Percentiles rank a stretch among this genome's conserved stretches.
Evolutionary conservation across 805 yeast genomes (phyloP).

Genomic region (Isabelozyma gotoi): DNA sequence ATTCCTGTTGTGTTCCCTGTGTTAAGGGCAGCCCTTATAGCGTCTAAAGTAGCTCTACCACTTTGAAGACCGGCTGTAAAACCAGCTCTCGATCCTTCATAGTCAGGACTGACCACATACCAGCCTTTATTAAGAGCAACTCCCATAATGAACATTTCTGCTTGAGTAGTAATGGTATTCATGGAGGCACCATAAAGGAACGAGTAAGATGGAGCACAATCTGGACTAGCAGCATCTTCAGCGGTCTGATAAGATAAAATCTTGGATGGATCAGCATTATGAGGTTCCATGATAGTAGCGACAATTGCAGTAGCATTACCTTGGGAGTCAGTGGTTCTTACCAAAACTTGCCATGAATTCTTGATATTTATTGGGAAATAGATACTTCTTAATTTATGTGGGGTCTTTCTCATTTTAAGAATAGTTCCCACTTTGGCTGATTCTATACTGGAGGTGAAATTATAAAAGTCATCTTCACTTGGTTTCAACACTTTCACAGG

Average conservation of each 20-base stretch:
- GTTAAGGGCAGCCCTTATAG: slow-evolving; percentile 14
- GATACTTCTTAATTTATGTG: slow-evolving; percentile 15
- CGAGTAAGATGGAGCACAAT: slow-evolving; percentile 22
- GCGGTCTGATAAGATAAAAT: slow-evolving; percentile 19
- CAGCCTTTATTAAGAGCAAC: slow-evolving; percentile 17
- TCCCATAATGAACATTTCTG: slow-evolving; percentile 13
- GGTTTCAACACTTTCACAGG: slow-evolving; percentile 4
- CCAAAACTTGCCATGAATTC: slow-evolving; percentile 10
- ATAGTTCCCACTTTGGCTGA: slow-evolving; percentile 19
- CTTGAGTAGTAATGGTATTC: slow-evolving; percentile 9
- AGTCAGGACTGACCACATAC: slow-evolving; percentile 18
- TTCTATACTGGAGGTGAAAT: slow-evolving; percentile 19
- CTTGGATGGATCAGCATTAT: slow-evolving; percentile 18
- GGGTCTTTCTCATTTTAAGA: slow-evolving; percentile 18
- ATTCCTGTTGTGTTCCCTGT: slow-evolving; percentile 13
- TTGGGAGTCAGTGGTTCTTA: slow-evolving; percentile 9
- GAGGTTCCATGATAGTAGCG: slow-evolving; percentile 18
- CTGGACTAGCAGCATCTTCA: slow-evolving; percentile 14
- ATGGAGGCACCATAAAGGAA: slow-evolving; percentile 12
- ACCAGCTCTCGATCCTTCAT: slow-evolving; percentile 18
- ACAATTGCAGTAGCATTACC: slow-evolving; percentile 15
- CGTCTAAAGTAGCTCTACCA: slow-evolving; percentile 17
- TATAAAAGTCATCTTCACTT: slow-evolving; percentile 22
- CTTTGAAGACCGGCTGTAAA: slow-evolving; percentile 18
- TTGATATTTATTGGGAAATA: slow-evolving; percentile 17